Base-by-base conservation (phyloP, 2,329 filamentous ascomycete genomes). In the Talaromyces atroroseus region DNA sequence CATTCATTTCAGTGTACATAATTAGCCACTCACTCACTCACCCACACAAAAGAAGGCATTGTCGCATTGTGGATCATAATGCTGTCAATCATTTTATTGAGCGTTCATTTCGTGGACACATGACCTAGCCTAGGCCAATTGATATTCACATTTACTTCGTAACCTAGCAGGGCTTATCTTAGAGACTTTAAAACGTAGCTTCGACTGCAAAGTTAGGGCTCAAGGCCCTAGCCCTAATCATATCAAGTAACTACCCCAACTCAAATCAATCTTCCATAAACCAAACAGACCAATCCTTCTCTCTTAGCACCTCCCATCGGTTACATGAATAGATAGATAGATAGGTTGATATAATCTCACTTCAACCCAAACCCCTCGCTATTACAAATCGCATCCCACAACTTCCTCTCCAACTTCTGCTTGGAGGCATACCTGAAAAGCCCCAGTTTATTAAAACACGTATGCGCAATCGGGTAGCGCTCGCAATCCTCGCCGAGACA, bases 301-400 rank as follows among this genome's bases (percentile, higher is more conserved):
- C n/a, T n/a, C n/a, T n/a, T n/a, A n/a, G n/a, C n/a, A n/a, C n/a
- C n/a, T n/a, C n/a, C n/a, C n/a, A n/a, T n/a, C n/a, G n/a, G n/a
- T n/a, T n/a, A n/a, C n/a, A n/a, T n/a, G n/a, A n/a, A n/a, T n/a
- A n/a, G n/a, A n/a, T n/a, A n/a, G n/a, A n/a, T n/a, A n/a, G n/a
- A n/a, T n/a, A n/a, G n/a, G 26, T 29, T 29, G 26, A 29, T 5
- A 29, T 29, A 5, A 29, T 29, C 8, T 78, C 68, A 92, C 70
- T 92, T 94, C 70, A 96, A 78, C 32, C 91, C 91, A 79, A 96
- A 96, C 2, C 92, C 92, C 70, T 95, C 90, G 66, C 91, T 95
- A 71, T 92, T 90, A 61, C 84, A 78, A n/a, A 96, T 90, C 3
- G 92, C 92, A 60, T 83, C 82, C 90, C 91, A 95, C 32, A 96